Percentiles rank a stretch among this genome's conserved stretches.
These are phyloP conservation scores for Nelumbo lutea DNA, from an alignment of 164 flowering plant genomes.

Conservation along the genomic window DNA sequence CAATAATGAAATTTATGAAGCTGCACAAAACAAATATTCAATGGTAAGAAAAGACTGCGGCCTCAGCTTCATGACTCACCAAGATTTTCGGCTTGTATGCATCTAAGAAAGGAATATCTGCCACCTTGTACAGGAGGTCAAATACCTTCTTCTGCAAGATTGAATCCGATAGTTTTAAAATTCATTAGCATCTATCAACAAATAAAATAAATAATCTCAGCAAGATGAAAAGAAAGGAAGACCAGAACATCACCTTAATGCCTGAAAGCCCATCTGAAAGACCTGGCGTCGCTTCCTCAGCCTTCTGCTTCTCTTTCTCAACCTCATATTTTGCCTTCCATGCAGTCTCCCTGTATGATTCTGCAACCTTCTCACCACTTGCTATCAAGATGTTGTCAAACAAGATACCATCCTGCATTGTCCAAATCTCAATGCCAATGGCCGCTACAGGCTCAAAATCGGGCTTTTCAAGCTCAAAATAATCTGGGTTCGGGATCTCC, in stretches of 20 bases:
- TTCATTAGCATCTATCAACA: not conserved
- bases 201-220: not conserved
- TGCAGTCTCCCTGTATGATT: slow-evolving; percentile 38
- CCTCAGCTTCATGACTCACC: slow-evolving; percentile 35
- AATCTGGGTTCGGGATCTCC: slow-evolving; percentile 75
- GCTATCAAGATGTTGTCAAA: slow-evolving; percentile 88
- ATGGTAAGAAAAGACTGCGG: too few species aligned
- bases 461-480: slow-evolving; percentile 76
- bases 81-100: slow-evolving; percentile 50
- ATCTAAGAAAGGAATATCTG: slow-evolving; percentile 68
- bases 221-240: not conserved
- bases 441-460: slow-evolving; percentile 90
- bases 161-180: not conserved
- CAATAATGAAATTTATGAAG: not conserved
- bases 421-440: slow-evolving; percentile 96
- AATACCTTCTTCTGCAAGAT: slow-evolving; percentile 71
- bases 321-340: slow-evolving; percentile 87
- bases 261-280: slow-evolving; percentile 47
- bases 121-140: slow-evolving; percentile 71
- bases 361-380: slow-evolving; percentile 65
- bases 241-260: slow-evolving; percentile 45
- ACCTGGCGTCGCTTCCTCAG: slow-evolving; percentile 58
- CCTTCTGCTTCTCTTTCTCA: slow-evolving; percentile 86
- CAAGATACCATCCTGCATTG: slow-evolving; percentile 99
- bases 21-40: too few species aligned